Evolutionary conservation across 257 asterid genomes (phyloP), one percentile per base, ranked within the genome.

Genomic region (Salvia hispanica): DNA sequence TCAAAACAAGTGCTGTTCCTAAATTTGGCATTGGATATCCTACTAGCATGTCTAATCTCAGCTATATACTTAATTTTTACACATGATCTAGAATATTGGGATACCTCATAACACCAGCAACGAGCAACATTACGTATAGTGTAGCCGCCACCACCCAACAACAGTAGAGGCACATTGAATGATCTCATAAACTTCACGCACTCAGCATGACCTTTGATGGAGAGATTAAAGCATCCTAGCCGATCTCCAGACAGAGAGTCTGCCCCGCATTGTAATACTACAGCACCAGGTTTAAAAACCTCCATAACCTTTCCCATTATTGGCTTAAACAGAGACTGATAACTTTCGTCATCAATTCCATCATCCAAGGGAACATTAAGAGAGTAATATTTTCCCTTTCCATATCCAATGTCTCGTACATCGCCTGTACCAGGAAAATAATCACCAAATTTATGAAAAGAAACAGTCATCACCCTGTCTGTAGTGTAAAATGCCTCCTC

Each of bases 401-500:
- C 89, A 64, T 76, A 84, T 67, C 89, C 86, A 72, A 81, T 72
- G 60, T 84, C 89, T 13, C 86, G 83, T 62, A 84, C 50, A 81
- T 84, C 89, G 58, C 89, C 89, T 0, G 89, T 84, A 58, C 89
- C 89, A 50, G 89, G 89, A 75, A 84, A 84, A 75, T 84, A 84
- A 75, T 84, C 89, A 66, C 89, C 89, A 60, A 84, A 84, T 70
- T 84, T 84, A 71, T 84, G 89, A 70, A 84, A 84, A 55, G 89
- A 84, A 58, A 84, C 89, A 0, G 89, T 84, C 89, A 84, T 84
- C 71, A 84, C 89, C 80, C 89, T 79, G 83, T 84, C 89, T 53
- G 89, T 84, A 31, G 89, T 84, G 82, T 84, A 84, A 77, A 84
- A 84, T 33, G 89, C 89, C 70, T 84, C 89, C 78, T 84, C 89